These are phyloP conservation scores for Stentor coeruleus DNA, from an alignment of 73 alveolate species.

Conservation along the genomic window DNA sequence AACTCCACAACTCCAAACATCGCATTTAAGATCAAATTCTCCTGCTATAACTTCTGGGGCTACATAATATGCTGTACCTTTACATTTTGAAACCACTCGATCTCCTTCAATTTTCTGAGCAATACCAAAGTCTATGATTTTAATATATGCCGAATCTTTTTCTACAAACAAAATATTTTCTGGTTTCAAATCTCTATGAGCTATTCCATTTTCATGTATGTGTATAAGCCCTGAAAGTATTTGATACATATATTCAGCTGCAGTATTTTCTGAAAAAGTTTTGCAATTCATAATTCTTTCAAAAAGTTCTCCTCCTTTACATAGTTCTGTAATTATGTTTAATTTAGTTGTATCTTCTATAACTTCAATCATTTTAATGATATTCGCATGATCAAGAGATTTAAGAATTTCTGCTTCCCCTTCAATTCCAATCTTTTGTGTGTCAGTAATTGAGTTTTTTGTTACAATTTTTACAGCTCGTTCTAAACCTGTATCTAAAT, in stretches of 20 bases:
- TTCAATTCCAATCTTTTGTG: not conserved
- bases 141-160: not conserved
- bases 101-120: slow-evolving; percentile 5
- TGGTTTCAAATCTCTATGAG: slow-evolving; percentile 13
- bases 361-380: not conserved
- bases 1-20: slow-evolving; percentile 9
- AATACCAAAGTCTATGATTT: slow-evolving; percentile 28
- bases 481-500: not conserved
- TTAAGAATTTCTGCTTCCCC: slow-evolving; percentile 7
- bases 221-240: not conserved
- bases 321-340: not conserved
- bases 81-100: not conserved
- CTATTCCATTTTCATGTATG: not conserved
- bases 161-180: not conserved
- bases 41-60: slow-evolving; percentile 20
- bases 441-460: not conserved
- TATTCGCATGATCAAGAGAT: not conserved
- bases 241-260: not conserved
- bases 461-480: not conserved
- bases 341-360: not conserved
- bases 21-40: not conserved
- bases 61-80: slow-evolving; percentile 25
- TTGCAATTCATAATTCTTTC: not conserved
- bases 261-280: not conserved
- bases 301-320: not conserved